A percentile compares a stretch with the other conserved stretches of the same genome.
Evolutionary conservation across 768 basidiomycete species (phyloP).

Genomic region (Cytidiella melzeri): DNA sequence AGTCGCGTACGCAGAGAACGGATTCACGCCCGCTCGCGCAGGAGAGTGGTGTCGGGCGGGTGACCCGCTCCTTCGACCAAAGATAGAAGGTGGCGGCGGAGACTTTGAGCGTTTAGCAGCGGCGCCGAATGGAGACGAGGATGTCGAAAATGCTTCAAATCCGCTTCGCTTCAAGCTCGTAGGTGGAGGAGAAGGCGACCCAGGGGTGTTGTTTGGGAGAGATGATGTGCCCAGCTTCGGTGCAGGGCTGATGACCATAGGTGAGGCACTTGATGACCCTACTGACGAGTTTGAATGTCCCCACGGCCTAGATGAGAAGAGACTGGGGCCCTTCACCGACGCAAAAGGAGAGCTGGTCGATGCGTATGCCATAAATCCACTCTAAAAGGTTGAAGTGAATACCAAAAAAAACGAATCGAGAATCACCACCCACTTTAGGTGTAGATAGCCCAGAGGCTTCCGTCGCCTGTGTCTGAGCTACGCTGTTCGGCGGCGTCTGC

Average conservation of each 20-base stretch:
- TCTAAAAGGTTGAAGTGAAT: constrained; percentile 27
- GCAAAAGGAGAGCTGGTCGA: constrained; percentile 71
- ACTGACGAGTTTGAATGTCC: constrained; percentile 17
- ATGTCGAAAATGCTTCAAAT: constrained; percentile 51
- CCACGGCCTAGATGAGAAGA: constrained; percentile 30
- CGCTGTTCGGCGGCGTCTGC: background rate
- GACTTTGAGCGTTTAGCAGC: constrained; percentile 47
- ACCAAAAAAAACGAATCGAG: constrained; percentile 8
- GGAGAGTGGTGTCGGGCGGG: constrained; percentile 38
- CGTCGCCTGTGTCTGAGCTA: background rate
- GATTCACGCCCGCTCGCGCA: constrained; percentile 32
- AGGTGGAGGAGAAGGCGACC: constrained; percentile 22
- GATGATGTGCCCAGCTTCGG: constrained; percentile 10
- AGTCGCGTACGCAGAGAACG: constrained; percentile 58
- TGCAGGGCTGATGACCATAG: constrained; percentile 4
- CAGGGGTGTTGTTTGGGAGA: constrained; percentile 9
- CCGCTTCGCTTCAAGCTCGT: constrained; percentile 45
- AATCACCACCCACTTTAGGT: constrained; percentile 42
- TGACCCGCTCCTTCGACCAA: constrained; percentile 42
- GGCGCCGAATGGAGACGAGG: constrained; percentile 44
- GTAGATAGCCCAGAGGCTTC: constrained; percentile 23
- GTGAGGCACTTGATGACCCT: constrained; percentile 16
- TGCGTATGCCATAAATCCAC: constrained; percentile 79
- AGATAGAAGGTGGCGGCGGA: constrained; percentile 28
- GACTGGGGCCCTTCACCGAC: constrained; percentile 61